Conservation (phyloP, 768 basidiomycete genomes). For the Serendipita indica region DNA sequence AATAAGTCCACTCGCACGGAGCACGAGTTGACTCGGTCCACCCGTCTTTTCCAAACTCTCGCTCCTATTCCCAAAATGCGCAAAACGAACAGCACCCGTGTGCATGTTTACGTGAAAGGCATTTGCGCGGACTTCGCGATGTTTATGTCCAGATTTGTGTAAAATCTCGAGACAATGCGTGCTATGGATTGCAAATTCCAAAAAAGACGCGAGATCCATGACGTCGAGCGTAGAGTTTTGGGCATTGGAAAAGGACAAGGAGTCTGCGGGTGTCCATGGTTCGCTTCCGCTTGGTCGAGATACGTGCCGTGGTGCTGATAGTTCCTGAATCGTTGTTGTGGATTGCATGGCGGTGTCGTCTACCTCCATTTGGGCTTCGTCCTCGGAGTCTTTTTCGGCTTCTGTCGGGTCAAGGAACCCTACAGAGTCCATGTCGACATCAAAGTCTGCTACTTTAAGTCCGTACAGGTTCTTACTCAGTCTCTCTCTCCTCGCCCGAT, state of each 20-base stretch:
- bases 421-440: not conserved
- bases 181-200: conserved; percentile 65
- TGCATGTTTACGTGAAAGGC: conserved; percentile 61
- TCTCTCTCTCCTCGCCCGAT: not conserved
- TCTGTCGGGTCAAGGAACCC: not conserved
- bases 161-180: conserved; percentile 55
- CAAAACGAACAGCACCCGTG: conserved; percentile 51
- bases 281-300: not conserved
- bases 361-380: conserved; percentile 3
- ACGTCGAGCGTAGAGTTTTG: conserved; percentile 39
- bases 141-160: conserved; percentile 49
- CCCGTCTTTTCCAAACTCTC: conserved; percentile 57
- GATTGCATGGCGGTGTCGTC: not conserved
- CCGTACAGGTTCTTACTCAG: not conserved
- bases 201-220: conserved; percentile 63
- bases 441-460: not conserved
- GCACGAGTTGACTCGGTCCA: conserved; percentile 53
- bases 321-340: too few relatives aligned
- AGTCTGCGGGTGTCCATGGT: conserved; percentile 26
- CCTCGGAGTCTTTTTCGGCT: not conserved
- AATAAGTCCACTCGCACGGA: conserved; percentile 23
- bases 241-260: conserved; percentile 31
- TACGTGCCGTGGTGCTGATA: too few relatives aligned
- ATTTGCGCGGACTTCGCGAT: conserved; percentile 66
- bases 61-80: conserved; percentile 62